phyloP scores from a whole-genome alignment of 2,329 filamentous ascomycete genomes.

The Trichoderma koningii region DNA sequence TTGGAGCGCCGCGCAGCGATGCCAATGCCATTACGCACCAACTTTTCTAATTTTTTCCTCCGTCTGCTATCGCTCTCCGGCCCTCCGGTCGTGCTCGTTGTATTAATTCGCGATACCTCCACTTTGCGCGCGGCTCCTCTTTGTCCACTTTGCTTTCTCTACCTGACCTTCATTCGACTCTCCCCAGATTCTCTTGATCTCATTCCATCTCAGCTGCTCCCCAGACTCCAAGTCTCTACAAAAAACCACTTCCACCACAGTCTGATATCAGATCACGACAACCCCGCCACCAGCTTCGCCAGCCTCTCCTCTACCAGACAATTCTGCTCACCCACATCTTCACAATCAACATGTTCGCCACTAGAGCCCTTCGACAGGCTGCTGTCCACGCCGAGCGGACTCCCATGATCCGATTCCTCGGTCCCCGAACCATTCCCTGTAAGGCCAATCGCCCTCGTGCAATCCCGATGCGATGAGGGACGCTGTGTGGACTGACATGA shows the following conservation, averaged over 20 bases:
- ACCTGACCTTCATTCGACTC: neutral
- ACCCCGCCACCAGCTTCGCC: conserved; percentile 2
- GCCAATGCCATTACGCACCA: conserved; percentile 10
- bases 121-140: conserved; percentile 4
- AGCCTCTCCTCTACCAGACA: conserved; percentile 4
- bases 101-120: conserved; percentile 24
- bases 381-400: conserved; percentile 61
- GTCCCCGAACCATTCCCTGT: conserved; percentile 62
- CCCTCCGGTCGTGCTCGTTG: conserved; percentile 17
- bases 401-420: conserved; percentile 64
- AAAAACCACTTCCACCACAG: neutral
- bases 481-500: conserved; percentile 30
- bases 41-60: conserved; percentile 17
- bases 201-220: neutral
- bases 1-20: neutral
- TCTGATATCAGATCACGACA: neutral
- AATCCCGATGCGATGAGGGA: neutral
- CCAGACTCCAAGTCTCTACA: neutral
- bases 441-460: neutral
- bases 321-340: conserved; percentile 12
- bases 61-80: conserved; percentile 5
- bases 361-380: conserved; percentile 59
- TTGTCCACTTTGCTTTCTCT: neutral
- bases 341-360: conserved; percentile 53
- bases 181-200: neutral